Base-by-base conservation (phyloP, 306 rosid genomes). In the Glycine latifolia region DNA sequence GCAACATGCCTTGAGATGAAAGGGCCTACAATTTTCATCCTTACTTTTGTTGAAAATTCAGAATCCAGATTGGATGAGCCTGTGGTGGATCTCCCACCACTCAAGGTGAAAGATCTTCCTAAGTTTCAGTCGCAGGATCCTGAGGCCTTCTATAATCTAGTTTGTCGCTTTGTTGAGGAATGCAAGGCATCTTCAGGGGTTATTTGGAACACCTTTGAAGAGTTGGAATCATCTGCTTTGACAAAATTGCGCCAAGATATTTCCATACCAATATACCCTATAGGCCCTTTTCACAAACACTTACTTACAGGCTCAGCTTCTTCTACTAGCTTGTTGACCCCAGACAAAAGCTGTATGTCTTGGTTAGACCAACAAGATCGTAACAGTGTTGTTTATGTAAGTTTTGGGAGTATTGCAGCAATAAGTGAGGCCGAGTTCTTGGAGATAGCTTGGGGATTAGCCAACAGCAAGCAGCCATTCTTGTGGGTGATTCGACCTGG, bases 401-500 rank as follows among this genome's bases (percentile, higher is more conserved):
- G 94, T 69, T 89, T 89, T 76, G 94, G 96, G 35, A 90, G 94
- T 56, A 2, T 89, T 16, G 89, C 85, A 2, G 67, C 87, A 3
- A 10, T 88, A 55, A 61, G 55, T 1, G 77, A 79, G 78, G 71
- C 13, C 0, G 86, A 89, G 3, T 87, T 91, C 78, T 54, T 87
- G 83, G 94, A 89, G 81, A 85, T 90, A 37, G 94, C 97, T 46
- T 87, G 86, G 88, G 97, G 92, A 7, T 65, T 94, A 71, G 87
- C 90, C 78, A 80, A 89, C 67, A 81, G 92, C 79, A 52, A 66
- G 8, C 92, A 87, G 1, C 89, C 92, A 4, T 89, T 91, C 83
- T 60, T 94, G 76, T 94, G 94, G 93, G 93, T 85, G 83, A 76
- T 90, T 75, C 84, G 91, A 11, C 93, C 97, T 0, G 91, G 92